Base-by-base conservation (phyloP, 2,329 filamentous ascomycete species). In the Aspergillus calidoustus region DNA sequence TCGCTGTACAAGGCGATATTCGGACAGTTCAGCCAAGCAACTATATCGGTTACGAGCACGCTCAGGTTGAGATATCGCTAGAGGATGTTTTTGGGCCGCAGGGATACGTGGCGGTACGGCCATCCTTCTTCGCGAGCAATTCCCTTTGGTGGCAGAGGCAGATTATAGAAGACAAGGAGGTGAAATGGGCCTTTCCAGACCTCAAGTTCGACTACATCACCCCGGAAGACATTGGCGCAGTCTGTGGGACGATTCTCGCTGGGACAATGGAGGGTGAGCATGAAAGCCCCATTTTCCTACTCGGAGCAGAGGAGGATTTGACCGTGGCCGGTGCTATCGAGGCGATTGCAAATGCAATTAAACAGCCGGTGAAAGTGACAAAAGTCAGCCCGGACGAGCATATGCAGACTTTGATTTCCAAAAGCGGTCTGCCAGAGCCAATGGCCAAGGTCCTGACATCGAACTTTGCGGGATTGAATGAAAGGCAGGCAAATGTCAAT, bases 121-220 rank as follows among this genome's bases (percentile, higher is more conserved):
- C 81, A 0, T 80, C 72, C 1, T 74, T 58, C 9, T 85, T 84
- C 62, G 77, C 76, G 11, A 83, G 69, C 13, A 85, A 85, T 62
- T 30, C 74, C 19, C 34, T 75, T 0, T 69, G 67, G 55, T 74
- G 72, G 49, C 70, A 66, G 55, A 48, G 57, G 7, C 70, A 64
- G 4, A 73, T 81, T 17, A 30, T 61, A 3, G 65, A 60, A 0
- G 75, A 72, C 0, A 55, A 53, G 7, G 68, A 77, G 9, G 74
- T 80, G 15, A 72, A 70, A 43, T 46, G 79, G 2, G 66, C 68
- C 7, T 66, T 67, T 9, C 72, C 75, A 0, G 66, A 75, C 4
- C 71, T 70, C 11, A 57, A 63, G 46, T 68, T 73, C 15, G 82
- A 84, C 64, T 74, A 65, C 23, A 78, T 84, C 53, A 66, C 76